Percentiles rank a stretch among this genome's conserved stretches.
Evolutionary conservation across 352 stramenopile genomes (phyloP).

Genomic region (Pythium guiyangense): DNA sequence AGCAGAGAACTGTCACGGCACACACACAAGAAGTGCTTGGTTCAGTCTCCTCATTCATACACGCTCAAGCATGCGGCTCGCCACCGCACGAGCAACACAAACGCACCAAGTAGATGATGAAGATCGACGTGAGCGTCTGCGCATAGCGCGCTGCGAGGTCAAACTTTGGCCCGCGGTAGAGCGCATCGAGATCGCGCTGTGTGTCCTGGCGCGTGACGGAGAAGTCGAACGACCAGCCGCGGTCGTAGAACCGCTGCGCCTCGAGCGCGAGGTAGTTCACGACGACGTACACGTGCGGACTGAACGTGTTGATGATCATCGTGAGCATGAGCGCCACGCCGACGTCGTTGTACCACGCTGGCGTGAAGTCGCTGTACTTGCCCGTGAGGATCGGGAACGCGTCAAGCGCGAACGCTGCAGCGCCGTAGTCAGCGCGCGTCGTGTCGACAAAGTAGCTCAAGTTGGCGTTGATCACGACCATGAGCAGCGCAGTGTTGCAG

Average conservation of each 20-base stretch:
- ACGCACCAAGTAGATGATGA: slow-evolving; percentile 75
- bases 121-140: slow-evolving; percentile 73
- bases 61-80: neutral
- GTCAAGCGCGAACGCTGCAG: slow-evolving; percentile 20
- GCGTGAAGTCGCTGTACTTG: slow-evolving; percentile 78
- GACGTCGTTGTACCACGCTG: slow-evolving; percentile 75
- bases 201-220: slow-evolving; percentile 69
- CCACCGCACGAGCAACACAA: neutral
- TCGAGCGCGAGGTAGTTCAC: slow-evolving; percentile 51
- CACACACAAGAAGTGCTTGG: no score
- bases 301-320: slow-evolving; percentile 80
- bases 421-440: neutral
- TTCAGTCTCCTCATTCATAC: neutral
- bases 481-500: slow-evolving; percentile 74
- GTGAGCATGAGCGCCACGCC: slow-evolving; percentile 78
- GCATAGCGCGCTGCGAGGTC: slow-evolving; percentile 69
- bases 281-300: slow-evolving; percentile 57
- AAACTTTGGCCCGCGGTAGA: slow-evolving; percentile 77
- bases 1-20: slow-evolving; percentile 51
- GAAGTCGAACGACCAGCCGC: slow-evolving; percentile 60
- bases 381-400: slow-evolving; percentile 53
- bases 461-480: slow-evolving; percentile 82
- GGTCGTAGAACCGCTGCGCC: slow-evolving; percentile 48
- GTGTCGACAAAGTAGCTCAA: slow-evolving; percentile 54
- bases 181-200: slow-evolving; percentile 71